These are phyloP conservation scores for Pseudogymnoascus sp. DNA, from an alignment of 2,329 filamentous ascomycete genomes.

Conservation along the genomic window DNA sequence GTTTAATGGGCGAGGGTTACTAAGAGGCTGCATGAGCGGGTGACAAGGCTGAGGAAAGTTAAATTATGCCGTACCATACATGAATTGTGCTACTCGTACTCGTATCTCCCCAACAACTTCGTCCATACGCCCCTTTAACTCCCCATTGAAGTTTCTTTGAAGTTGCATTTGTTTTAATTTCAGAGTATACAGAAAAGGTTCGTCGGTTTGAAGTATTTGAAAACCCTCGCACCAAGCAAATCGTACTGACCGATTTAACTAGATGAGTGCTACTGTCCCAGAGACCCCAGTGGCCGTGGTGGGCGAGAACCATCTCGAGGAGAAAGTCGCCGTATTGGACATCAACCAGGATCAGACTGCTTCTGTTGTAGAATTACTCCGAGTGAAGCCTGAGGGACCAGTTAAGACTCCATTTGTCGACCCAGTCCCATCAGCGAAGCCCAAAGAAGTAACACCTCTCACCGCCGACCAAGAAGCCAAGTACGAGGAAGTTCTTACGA, in stretches of 20 bases:
- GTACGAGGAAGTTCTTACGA: conserved; percentile 68
- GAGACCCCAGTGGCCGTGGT: background rate
- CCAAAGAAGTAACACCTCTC: conserved; percentile 43
- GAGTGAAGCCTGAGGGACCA: conserved; percentile 29
- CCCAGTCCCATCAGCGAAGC: conserved; percentile 39
- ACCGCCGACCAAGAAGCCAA: conserved; percentile 73
- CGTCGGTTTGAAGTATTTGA: background rate
- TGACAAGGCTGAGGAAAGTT: conserved; percentile 9
- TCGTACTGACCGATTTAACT: background rate
- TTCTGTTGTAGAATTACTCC: conserved; percentile 18
- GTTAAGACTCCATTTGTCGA: conserved; percentile 33
- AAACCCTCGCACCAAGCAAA: background rate
- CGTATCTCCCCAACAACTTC: background rate
- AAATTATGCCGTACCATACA: background rate
- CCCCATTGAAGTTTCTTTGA: background rate
- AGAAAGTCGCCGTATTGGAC: conserved; percentile 7
- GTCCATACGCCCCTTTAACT: conserved; percentile 1
- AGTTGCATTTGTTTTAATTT: background rate
- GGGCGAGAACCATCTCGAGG: conserved; percentile 4
- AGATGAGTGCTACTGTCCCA: background rate
- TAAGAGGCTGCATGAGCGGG: background rate
- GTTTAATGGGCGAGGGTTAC: background rate
- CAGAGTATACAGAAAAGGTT: conserved; percentile 1
- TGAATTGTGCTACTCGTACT: conserved; percentile 6
- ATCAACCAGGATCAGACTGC: background rate